A percentile compares a stretch with the other conserved stretches of the same genome.
These are phyloP conservation scores for Avena atlantica DNA, from an alignment of 176 grass and related monocot species.

Conservation along the genomic window DNA sequence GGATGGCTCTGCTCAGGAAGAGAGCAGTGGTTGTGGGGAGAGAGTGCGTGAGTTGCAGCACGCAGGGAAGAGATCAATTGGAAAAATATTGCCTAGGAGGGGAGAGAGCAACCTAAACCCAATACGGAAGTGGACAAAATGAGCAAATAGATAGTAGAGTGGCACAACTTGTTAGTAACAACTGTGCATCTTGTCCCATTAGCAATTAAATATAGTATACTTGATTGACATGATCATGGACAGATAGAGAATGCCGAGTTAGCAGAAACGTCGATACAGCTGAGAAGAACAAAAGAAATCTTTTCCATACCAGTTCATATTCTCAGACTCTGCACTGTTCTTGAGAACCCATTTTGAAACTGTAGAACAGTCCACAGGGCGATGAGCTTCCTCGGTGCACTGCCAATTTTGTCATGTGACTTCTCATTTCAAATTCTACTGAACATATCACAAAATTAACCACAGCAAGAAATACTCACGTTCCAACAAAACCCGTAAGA, in stretches of 20 bases:
- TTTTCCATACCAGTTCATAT: conserved; percentile 93
- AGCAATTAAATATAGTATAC: neutral
- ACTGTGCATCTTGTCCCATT: neutral
- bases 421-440: conserved; percentile 15
- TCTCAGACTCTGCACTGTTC: conserved; percentile 97
- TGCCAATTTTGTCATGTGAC: conserved; percentile 30
- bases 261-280: neutral
- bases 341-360: conserved; percentile 99
- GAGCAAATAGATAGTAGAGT: conserved; percentile 13
- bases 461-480: conserved; percentile 52
- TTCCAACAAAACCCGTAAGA: conserved; percentile 98
- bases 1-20: neutral
- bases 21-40: neutral
- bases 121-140: conserved; percentile 11
- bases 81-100: neutral
- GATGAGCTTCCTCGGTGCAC: conserved; percentile 99
- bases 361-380: conserved; percentile 93
- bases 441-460: conserved; percentile 23
- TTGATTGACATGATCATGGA: conserved; percentile 33
- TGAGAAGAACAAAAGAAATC: neutral
- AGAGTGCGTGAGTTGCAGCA: neutral
- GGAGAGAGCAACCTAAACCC: neutral
- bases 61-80: neutral
- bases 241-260: neutral
- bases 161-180: conserved; percentile 6